Conservation (phyloP, 208 protist species). For the Entamoeba histolytica region DNA sequence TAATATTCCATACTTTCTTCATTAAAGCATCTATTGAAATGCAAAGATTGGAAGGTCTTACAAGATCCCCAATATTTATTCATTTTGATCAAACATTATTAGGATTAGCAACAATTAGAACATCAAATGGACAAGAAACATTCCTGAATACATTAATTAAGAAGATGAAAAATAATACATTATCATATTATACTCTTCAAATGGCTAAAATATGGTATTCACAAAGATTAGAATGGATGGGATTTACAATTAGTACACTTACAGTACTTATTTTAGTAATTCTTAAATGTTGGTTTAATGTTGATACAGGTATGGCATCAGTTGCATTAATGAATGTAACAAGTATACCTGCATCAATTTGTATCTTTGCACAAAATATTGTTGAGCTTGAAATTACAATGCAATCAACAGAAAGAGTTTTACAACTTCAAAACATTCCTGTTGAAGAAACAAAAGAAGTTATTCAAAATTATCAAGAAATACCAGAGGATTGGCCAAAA, state of each 20-base stretch:
- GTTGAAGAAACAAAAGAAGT: background rate
- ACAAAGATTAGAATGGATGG: background rate
- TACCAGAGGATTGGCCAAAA: background rate
- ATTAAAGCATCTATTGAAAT: slow-evolving; percentile 44
- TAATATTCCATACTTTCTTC: background rate
- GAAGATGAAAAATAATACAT: background rate
- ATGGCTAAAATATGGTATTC: background rate
- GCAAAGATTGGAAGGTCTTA: slow-evolving; percentile 49
- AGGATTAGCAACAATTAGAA: slow-evolving; percentile 51
- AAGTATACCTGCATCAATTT: background rate
- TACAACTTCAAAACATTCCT: background rate
- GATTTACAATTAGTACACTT: background rate
- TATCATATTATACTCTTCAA: background rate
- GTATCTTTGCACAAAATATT: background rate
- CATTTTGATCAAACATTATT: slow-evolving; percentile 60
- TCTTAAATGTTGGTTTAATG: background rate
- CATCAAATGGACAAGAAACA: slow-evolving; percentile 32
- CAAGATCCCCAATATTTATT: slow-evolving; percentile 63
- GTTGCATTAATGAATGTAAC: background rate
- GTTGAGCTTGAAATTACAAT: background rate
- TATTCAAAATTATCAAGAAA: background rate
- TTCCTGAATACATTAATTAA: background rate
- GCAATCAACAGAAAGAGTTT: background rate
- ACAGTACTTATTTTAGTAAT: background rate
- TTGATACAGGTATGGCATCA: background rate